These are phyloP conservation scores for Penicillium roqueforti DNA, from an alignment of 495 filamentous ascomycete species.

Conservation along the genomic window DNA sequence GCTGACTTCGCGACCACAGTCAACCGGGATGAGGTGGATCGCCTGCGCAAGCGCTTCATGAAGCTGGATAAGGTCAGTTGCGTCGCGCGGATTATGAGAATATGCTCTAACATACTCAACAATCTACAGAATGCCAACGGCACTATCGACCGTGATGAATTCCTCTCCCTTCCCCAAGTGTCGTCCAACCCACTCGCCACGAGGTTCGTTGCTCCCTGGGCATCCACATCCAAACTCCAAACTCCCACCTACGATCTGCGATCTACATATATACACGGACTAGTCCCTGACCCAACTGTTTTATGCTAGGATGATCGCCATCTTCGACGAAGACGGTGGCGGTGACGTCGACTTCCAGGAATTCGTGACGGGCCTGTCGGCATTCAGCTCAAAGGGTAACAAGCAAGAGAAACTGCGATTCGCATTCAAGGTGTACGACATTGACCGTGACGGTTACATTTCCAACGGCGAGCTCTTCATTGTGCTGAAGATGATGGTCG, in stretches of 20 bases:
- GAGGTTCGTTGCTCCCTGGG: slow-evolving; percentile 49
- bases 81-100: slow-evolving; percentile 1
- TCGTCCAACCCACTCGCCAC: slow-evolving; percentile 97
- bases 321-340: slow-evolving; percentile 98
- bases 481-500: slow-evolving; percentile 99
- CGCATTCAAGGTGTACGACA: slow-evolving; percentile 99
- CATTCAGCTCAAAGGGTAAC: slow-evolving; percentile 96
- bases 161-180: slow-evolving; percentile 94
- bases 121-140: slow-evolving; percentile 81
- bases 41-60: slow-evolving; percentile 96
- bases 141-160: slow-evolving; percentile 97
- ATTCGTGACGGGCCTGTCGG: slow-evolving; percentile 92
- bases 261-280: neutral
- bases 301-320: slow-evolving; percentile 86
- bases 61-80: slow-evolving; percentile 86
- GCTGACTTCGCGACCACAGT: slow-evolving; percentile 52
- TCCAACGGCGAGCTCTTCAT: slow-evolving; percentile 99
- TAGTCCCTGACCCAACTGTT: neutral
- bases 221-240: slow-evolving; percentile 1
- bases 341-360: slow-evolving; percentile 99
- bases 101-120: slow-evolving; percentile 1
- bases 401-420: slow-evolving; percentile 98
- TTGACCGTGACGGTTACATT: slow-evolving; percentile 97
- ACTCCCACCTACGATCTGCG: neutral
- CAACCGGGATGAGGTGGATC: slow-evolving; percentile 93